Evolutionary conservation across 768 basidiomycete genomes (phyloP), one percentile per base, ranked within the genome.

Genomic region (Hericium rajendrae): DNA sequence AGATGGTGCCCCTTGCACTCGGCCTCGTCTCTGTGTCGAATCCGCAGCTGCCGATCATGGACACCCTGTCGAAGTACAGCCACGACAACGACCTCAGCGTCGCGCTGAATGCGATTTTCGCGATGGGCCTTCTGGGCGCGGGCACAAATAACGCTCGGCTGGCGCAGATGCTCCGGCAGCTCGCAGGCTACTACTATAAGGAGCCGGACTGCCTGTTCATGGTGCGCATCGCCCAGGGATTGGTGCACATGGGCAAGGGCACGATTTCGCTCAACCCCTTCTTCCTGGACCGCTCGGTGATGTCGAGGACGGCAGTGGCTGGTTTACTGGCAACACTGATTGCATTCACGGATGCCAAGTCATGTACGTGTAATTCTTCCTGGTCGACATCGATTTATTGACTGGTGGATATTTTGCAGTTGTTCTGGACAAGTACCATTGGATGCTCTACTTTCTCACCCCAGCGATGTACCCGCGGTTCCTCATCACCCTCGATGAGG

Each of bases 221-320:
- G 78, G 94, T 97, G 18, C 85, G 97, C 55, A 84, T 99, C 58
- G 91, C 95, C 2, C 89, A 97, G 72, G 97, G 97, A 18, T 73
- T 98, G 64, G 88, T 97, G n/a, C 93, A 97, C 70, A 94, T 98
- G 94, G 97, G 97, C 70, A 99, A 99, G 73, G 97, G 97, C 38
- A 97, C 94, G 13, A 91, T 99, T 68, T 90, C 91, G 11, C 76
- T 99, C 64, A 97, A 95, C 70, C 95, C 97, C 3, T 97, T 97
- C 85, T 97, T 90, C 80, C 81, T 81, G 38, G 95, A 98, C 71
- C 83, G 95, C 40, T 83, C 80, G 55, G 86, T 95, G 66, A 88
- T 98, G 87, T 89, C 83, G 66, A 81, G 86, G 53, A 83, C 90
- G 1, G 93, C 93, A 5, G 79, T 97, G 13, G 93, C 94, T 38